phyloP scores from a whole-genome alignment of 2,329 filamentous ascomycete genomes.

The Sporothrix luriei region DNA sequence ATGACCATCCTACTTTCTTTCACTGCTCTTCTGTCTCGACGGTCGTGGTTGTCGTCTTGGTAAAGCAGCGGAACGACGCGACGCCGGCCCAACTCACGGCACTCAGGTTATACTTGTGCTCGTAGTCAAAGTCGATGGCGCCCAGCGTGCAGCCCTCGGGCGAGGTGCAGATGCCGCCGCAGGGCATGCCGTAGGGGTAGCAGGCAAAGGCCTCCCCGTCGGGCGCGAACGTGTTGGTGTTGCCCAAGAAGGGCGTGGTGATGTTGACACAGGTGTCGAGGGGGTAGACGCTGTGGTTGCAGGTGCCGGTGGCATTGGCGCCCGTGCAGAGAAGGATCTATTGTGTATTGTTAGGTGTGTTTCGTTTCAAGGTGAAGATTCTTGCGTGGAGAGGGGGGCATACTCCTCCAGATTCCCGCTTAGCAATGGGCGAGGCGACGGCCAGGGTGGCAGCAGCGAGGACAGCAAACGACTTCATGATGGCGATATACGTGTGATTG shows the following conservation, averaged over 20 bases:
- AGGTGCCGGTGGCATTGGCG: constrained; percentile 53
- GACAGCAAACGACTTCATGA: constrained; percentile 33
- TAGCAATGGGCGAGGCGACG: constrained; percentile 41
- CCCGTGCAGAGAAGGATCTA: constrained; percentile 57
- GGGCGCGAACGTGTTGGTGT: constrained; percentile 55
- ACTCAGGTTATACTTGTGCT: constrained; percentile 53
- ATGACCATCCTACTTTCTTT: neutral
- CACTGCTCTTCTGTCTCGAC: neutral
- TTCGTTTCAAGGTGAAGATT: neutral
- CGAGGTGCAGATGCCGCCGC: constrained; percentile 52
- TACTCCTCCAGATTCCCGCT: constrained; percentile 53
- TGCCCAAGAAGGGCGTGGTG: constrained; percentile 42
- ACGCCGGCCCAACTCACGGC: constrained; percentile 51
- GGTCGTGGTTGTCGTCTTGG: constrained; percentile 32
- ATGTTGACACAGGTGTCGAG: constrained; percentile 53
- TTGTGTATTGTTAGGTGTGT: neutral
- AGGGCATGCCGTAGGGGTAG: constrained; percentile 49
- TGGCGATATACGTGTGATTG: neutral
- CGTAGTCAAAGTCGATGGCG: constrained; percentile 50
- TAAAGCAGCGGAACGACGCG: constrained; percentile 45
- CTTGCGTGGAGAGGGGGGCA: constrained; percentile 39
- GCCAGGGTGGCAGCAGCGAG: constrained; percentile 30
- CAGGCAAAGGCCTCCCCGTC: constrained; percentile 55
- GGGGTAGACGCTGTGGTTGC: constrained; percentile 49
- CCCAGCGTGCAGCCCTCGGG: constrained; percentile 58